Base-by-base conservation (phyloP, 1,284 basidiomycete genomes). In the Trichosporon faecale region DNA sequence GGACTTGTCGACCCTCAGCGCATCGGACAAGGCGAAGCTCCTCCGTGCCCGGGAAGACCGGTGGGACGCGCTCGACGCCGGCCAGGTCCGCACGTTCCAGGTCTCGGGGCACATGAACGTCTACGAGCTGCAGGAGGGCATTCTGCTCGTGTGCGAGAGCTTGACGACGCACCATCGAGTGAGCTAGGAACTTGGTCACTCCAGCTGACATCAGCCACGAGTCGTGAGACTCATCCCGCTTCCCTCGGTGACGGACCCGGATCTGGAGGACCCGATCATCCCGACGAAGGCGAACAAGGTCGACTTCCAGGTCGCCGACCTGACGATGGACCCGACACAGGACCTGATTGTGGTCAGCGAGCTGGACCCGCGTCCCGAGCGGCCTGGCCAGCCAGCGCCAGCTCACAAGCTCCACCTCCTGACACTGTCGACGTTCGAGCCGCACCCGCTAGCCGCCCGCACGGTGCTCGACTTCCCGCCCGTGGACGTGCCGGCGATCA, bases 291-390 rank as follows among this genome's bases (percentile, higher is more conserved):
- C 75, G 3, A 61, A 66, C 65, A 73, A 74, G 46, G 67, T 81
- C 4, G 55, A 68, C 21, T 80, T 82, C 66, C 65, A 76, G 12
- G 80, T 83, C n/a, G 79, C 82, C 1, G 82, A 84, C 69, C 68
- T 84, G 46, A 84, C 82, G 12, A 81, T 84, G 79, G 82, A 84
- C 64, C 82, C 82, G 3, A 78, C 79, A 1, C 82, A 84, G 70
- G 82, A 84, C 66, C 74, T 84, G 46, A 78, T 84, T 11, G 80
- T 84, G 5, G 78, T 82, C 64, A 77, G 76, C 70, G 82, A 83
- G 72, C 69, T 77, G 60, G 46, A 66, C 29, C 49, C 65, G n/a
- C 12, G 44, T 12, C 46, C 52, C 16, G 29, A 14, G 7, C 65
- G 37, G 8, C n/a, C 52, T 1, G 27, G 33, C 21, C 46, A 46